Evolutionary conservation across 306 rosid genomes (phyloP).

Genomic region (Fagus crenata): DNA sequence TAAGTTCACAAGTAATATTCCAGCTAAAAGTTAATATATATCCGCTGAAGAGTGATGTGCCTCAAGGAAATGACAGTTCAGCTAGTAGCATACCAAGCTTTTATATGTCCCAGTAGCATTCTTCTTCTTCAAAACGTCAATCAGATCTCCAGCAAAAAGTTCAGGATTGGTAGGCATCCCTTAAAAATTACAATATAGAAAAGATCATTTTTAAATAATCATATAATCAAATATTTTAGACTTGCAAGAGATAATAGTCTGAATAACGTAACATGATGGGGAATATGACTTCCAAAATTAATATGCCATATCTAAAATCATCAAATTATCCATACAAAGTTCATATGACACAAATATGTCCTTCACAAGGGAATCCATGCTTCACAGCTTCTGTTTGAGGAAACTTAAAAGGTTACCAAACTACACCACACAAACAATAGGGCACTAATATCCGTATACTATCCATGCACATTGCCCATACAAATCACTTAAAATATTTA

Average conservation of each 20-base stretch:
- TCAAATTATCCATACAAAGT: background rate
- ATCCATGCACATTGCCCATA: no score
- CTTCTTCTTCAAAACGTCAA: slow-evolving; percentile 65
- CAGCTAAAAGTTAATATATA: slow-evolving; percentile 13
- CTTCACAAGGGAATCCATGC: background rate
- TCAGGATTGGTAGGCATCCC: slow-evolving; percentile 82
- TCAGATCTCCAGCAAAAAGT: slow-evolving; percentile 60
- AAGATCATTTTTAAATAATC: background rate
- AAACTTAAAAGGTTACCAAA: background rate
- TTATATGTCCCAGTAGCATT: slow-evolving; percentile 73
- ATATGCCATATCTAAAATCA: background rate
- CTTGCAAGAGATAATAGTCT: background rate
- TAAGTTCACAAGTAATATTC: slow-evolving; percentile 20
- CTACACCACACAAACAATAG: background rate
- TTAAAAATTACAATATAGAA: slow-evolving; percentile 14
- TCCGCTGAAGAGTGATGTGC: background rate
- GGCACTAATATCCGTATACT: no score
- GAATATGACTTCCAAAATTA: background rate
- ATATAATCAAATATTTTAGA: background rate
- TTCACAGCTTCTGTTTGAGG: background rate
- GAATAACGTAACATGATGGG: no score
- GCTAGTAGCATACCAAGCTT: slow-evolving; percentile 54
- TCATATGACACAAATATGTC: background rate
- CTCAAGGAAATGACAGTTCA: slow-evolving; percentile 24
- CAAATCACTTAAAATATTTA: no score